A percentile compares a stretch with the other conserved stretches of the same genome.
Evolutionary conservation across 106 monocot genomes (phyloP).

Genomic region (Dendrobium huoshanense): DNA sequence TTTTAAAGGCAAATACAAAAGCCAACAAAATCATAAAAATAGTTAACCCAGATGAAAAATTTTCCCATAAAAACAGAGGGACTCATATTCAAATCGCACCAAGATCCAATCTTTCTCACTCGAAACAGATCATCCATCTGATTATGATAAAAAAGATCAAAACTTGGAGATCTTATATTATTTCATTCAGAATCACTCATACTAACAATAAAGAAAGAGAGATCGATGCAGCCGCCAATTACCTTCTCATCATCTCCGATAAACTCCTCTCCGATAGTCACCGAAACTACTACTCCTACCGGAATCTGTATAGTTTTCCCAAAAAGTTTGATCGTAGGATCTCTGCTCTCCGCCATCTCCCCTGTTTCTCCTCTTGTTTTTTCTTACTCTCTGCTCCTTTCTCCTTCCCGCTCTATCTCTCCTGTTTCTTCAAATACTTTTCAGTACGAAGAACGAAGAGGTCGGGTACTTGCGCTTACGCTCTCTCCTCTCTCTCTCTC

Average conservation of each 20-base stretch:
- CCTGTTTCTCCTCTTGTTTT: constrained; percentile 1
- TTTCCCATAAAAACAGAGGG: not conserved
- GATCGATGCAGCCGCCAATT: not conserved
- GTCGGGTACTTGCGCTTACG: not conserved
- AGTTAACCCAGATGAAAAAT: not conserved
- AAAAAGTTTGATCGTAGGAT: constrained; percentile 24
- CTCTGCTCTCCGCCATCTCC: constrained; percentile 2
- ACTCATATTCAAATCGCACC: not conserved
- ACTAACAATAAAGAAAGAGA: not conserved
- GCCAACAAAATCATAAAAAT: not conserved
- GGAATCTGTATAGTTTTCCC: constrained; percentile 19
- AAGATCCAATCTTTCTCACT: not conserved
- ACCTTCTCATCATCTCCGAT: constrained; percentile 5
- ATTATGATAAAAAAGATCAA: not conserved
- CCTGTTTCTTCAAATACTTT: no score
- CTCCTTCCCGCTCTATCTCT: not conserved
- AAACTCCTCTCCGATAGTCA: not conserved
- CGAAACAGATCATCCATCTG: not conserved
- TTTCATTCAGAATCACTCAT: not conserved
- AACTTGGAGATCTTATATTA: not conserved
- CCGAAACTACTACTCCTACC: not conserved
- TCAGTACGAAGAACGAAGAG: no score
- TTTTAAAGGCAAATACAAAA: not conserved
- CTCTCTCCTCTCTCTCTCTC: not conserved
- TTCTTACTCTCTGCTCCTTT: no score